Evolutionary conservation across 139 green algal genomes (phyloP), one percentile per base, ranked within the genome.

Genomic region (Pseudopediastrum boryanum): DNA sequence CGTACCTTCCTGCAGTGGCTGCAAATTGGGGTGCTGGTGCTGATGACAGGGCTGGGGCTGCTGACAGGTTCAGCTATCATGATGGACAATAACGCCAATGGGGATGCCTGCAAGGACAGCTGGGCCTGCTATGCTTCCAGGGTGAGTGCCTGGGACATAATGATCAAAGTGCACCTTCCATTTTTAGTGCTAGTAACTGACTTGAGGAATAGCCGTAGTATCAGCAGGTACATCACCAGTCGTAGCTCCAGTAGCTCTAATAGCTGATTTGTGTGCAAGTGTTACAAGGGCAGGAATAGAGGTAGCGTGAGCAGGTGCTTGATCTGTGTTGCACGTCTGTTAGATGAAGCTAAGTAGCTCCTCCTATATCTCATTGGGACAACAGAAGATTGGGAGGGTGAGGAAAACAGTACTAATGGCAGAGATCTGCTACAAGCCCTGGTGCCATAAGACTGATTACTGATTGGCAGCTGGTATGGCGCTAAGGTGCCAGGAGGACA

Each of bases 1-100:
- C 85, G 94, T 59, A 98, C 94, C 21, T 97, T 98, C 79, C 85
- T 98, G 69, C 5, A 31, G 7, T 78, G 71, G 71, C 71, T 78
- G 25, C 69, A 77, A 21, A 65, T 77, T 4, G 54, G 46, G 8
- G 76, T 82, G 76, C 76, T 82, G 29, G 76, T 82, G 9, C 68
- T 76, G 64, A 82, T 82, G 76, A 82, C 76, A 23, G 76, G 76
- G 7, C 76, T 82, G 38, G 76, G 76, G 12, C 64, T 82, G 76
- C 76, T 82, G 38, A 64, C 64, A 35, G 76, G 64, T 39, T 50
- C 46, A 38, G 68, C 19, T 39, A 50, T 82, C 23, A 68, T 69
- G 33, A 23, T 56, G 2, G 23, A 12, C 0, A 41, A 38, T 10
- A 23, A 3, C 9, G 36, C 36, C 21, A 50, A n/a, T 4, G 51